These are phyloP conservation scores for Solanum virginianum DNA, from an alignment of 257 asterid species.

Conservation along the genomic window DNA sequence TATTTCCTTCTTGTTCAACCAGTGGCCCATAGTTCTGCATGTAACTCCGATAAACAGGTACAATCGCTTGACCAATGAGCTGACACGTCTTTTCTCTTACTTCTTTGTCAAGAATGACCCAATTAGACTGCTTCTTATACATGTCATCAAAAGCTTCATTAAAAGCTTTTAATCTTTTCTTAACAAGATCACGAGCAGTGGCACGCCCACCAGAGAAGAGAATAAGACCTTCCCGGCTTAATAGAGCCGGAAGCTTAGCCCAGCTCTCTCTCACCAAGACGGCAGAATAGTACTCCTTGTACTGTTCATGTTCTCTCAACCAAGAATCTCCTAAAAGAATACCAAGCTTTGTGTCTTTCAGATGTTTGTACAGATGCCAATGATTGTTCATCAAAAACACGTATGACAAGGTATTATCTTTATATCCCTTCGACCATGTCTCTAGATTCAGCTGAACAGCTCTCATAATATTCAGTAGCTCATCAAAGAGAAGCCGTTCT, in stretches of 20 bases:
- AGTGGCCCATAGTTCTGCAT: slow-evolving; percentile 88
- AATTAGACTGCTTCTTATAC: slow-evolving; percentile 49
- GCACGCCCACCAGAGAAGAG: slow-evolving; percentile 81
- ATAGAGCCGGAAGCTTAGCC: slow-evolving; percentile 65
- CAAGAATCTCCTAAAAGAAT: slow-evolving; percentile 57
- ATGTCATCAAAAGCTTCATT: slow-evolving; percentile 68
- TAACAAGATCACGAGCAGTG: slow-evolving; percentile 77
- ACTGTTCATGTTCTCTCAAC: slow-evolving; percentile 49
- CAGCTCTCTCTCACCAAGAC: slow-evolving; percentile 62
- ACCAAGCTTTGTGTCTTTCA: slow-evolving; percentile 65
- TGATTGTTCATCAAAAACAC: slow-evolving; percentile 79
- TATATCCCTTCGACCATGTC: slow-evolving; percentile 68
- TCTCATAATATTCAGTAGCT: slow-evolving; percentile 47
- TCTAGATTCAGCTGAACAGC: slow-evolving; percentile 67
- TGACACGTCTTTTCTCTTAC: slow-evolving; percentile 49
- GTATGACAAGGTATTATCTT: slow-evolving; percentile 30
- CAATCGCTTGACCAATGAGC: slow-evolving; percentile 49
- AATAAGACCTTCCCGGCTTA: slow-evolving; percentile 82
- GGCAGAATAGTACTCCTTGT: slow-evolving; percentile 32
- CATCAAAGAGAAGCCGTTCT: slow-evolving; percentile 48
- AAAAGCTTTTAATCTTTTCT: slow-evolving; percentile 62
- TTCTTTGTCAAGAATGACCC: slow-evolving; percentile 56
- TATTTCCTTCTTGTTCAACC: slow-evolving; percentile 69
- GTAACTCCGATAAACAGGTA: slow-evolving; percentile 87
- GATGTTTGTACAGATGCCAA: slow-evolving; percentile 61